phyloP scores from a whole-genome alignment of 306 rosid genomes.

The Cicer judaicum region DNA sequence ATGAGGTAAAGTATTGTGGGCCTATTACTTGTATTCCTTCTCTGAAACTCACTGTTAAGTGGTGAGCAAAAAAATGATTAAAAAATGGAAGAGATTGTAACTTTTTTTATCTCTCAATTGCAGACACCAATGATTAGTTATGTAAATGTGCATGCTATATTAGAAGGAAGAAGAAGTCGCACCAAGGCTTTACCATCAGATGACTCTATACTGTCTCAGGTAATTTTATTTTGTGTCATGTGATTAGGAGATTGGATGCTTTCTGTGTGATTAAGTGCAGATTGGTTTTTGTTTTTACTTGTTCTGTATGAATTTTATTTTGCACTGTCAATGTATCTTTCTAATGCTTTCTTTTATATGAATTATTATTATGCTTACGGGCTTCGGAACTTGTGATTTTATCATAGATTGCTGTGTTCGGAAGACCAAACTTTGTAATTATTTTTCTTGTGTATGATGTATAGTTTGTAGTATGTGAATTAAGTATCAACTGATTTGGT shows the following conservation, averaged over 20 bases:
- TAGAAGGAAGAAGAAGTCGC: constrained; percentile 84
- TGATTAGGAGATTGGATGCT: neutral
- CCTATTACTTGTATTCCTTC: neutral
- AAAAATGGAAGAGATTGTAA: constrained; percentile 35
- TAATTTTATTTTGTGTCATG: constrained; percentile 29
- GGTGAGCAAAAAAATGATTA: neutral
- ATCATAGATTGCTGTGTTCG: neutral
- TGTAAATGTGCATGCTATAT: constrained; percentile 90
- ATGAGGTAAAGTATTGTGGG: constrained; percentile 63
- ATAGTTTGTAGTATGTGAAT: constrained; percentile 34
- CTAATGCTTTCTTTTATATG: neutral
- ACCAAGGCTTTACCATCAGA: constrained; percentile 69
- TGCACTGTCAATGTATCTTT: neutral
- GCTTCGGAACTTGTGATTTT: neutral
- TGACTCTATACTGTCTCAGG: constrained; percentile 71
- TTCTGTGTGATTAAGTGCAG: neutral
- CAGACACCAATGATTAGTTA: constrained; percentile 95
- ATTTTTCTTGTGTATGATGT: neutral
- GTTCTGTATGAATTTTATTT: neutral
- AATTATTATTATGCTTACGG: neutral
- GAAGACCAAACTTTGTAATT: constrained; percentile 2
- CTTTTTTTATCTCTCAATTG: neutral
- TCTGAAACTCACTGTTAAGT: neutral
- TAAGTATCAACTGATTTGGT: constrained; percentile 18
- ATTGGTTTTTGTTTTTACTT: neutral